Conservation (phyloP, 441 rosid species). For the Iberis amara region DNA sequence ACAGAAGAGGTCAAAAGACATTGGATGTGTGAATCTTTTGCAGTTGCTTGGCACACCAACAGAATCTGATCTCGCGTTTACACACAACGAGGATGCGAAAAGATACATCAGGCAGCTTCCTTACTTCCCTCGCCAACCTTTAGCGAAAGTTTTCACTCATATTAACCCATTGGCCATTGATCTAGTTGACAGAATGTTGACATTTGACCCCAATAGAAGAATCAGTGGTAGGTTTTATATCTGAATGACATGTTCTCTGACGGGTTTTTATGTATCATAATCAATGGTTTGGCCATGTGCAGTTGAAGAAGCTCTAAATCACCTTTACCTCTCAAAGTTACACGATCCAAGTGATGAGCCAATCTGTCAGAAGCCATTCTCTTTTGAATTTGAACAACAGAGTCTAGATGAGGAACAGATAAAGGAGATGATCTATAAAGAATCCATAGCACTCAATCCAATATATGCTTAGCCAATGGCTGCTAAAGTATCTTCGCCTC, state of each 20-base stretch:
- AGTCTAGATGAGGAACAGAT: constrained; percentile 78
- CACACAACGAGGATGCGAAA: constrained; percentile 75
- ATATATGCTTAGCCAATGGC: constrained; percentile 40
- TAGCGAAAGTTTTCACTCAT: constrained; percentile 59
- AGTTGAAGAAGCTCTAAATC: constrained; percentile 93
- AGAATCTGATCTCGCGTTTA: constrained; percentile 80
- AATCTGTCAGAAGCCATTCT: constrained; percentile 58
- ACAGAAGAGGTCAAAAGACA: no score
- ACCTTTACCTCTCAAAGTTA: constrained; percentile 70
- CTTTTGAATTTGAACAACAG: constrained; percentile 84
- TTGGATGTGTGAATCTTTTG: constrained; percentile 27
- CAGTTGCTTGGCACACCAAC: constrained; percentile 94
- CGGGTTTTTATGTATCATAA: no score
- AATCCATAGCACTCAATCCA: constrained; percentile 74
- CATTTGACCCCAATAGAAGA: constrained; percentile 84
- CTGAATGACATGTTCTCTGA: constrained; percentile 1
- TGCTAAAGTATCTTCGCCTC: constrained; percentile 13
- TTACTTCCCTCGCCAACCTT: constrained; percentile 58
- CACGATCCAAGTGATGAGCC: constrained; percentile 91
- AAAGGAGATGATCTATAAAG: constrained; percentile 76
- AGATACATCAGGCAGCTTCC: constrained; percentile 77
- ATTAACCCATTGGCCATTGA: constrained; percentile 77
- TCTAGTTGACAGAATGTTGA: constrained; percentile 77
- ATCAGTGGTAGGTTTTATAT: constrained; percentile 62
- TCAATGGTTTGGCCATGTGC: constrained; percentile 25